Percentiles rank a stretch among this genome's conserved stretches.
These are phyloP conservation scores for Rhynchospora tenuis DNA, from an alignment of 176 grass and related monocot species.

Conservation along the genomic window DNA sequence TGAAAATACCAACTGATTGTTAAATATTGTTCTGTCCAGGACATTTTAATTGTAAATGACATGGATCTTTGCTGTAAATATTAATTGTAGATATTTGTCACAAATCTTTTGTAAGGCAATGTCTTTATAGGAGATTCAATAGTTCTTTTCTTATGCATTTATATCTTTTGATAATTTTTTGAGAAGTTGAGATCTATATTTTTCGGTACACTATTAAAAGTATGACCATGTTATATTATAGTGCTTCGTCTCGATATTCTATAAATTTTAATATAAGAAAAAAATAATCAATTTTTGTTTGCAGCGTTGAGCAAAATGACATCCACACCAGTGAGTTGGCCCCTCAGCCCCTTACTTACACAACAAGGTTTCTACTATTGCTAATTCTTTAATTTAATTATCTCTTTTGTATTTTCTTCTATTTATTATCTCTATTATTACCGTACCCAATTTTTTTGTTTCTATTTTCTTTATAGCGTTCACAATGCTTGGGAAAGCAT, in stretches of 20 bases:
- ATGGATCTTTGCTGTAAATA: too few relatives aligned
- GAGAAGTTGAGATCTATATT: constrained; percentile 1
- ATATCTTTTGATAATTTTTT: not conserved
- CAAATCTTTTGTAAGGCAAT: too few relatives aligned
- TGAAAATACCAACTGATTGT: not conserved
- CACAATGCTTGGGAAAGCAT: constrained; percentile 97
- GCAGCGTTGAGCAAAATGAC: constrained; percentile 9
- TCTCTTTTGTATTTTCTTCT: not conserved
- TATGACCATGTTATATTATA: not conserved
- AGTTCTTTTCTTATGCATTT: not conserved
- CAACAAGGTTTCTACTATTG: constrained; percentile 48
- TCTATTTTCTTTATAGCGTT: constrained; percentile 43
- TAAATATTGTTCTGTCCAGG: not conserved
- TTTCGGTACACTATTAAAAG: not conserved
- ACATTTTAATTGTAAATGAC: not conserved
- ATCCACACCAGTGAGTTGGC: constrained; percentile 30
- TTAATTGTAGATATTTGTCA: too few relatives aligned
- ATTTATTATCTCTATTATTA: too few relatives aligned
- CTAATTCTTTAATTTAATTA: not conserved
- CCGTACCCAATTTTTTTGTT: not conserved
- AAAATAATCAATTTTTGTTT: not conserved
- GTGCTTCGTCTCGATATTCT: not conserved
- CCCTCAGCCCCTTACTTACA: constrained; percentile 58
- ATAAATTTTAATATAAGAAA: not conserved
- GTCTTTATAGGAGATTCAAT: not conserved